Evolutionary conservation across 2,329 filamentous ascomycete genomes (phyloP), one percentile per base, ranked within the genome.

Genomic region (Balansia obtecta): DNA sequence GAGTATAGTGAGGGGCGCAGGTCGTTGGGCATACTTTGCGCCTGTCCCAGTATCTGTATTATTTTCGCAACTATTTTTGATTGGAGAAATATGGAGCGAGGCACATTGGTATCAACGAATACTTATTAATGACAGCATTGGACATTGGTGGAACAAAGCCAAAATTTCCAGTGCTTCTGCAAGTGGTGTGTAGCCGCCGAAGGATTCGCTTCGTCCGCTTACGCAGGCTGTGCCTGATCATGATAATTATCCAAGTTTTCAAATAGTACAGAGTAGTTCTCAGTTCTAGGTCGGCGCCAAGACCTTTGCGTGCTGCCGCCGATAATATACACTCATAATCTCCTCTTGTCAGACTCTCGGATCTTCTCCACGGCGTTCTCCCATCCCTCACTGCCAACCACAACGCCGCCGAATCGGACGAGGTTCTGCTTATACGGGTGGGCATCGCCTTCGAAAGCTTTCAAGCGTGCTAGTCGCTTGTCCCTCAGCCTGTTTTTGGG

Each of bases 401-500:
- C 60, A 58, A 77, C 72, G 15, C 82, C 83, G 7, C 75, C 77
- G 58, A 91, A 85, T 64, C 79, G 80, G 47, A 96, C 69, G 54
- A 97, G 70, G 63, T 98, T 98, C 67, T 83, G 69, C 77, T 87
- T 86, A 68, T 96, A 97, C 39, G 93, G 94, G 72, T 98, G 90
- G 22, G 82, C 81, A 39, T 80, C 75, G n/a, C 91, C 89, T 71
- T 98, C 94, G 67, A 96, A 98, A 6, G 87, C 90, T 79, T 97
- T 98, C 65, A 98, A 71, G 59, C 93, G 76, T 38, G 83, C 88
- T 71, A 98, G 71, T 56, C 94, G 73, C 73, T 88, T 86, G 66
- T 96, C 89, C 60, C 91, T 75, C 63, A 98, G 71, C 61, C 90
- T 74, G 71, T 98, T 98, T 79, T 98, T 98, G 49, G 93, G 93